These are phyloP conservation scores for Ceriops decandra DNA, from an alignment of 345 rosid species.

Conservation along the genomic window DNA sequence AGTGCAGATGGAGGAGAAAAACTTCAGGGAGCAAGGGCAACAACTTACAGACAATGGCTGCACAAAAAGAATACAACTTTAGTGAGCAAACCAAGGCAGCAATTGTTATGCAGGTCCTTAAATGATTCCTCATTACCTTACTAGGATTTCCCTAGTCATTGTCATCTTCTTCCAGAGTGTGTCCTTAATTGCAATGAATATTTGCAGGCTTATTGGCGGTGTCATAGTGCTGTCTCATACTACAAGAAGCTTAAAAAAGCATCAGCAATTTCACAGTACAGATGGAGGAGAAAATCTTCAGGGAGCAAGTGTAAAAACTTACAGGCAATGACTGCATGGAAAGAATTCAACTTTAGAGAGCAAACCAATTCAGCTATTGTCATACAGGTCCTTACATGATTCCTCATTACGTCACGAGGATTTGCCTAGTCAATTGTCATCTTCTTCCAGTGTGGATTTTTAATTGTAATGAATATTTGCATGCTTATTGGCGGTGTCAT, in stretches of 20 bases:
- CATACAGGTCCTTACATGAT: conserved; percentile 51
- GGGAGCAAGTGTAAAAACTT: conserved; percentile 4
- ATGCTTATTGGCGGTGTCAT: conserved; percentile 60
- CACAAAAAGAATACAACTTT: conserved; percentile 38
- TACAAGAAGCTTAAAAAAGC: conserved; percentile 44
- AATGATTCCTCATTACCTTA: conserved; percentile 1
- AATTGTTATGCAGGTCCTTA: conserved; percentile 52
- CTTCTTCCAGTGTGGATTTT: conserved; percentile 17
- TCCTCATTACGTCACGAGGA: background rate
- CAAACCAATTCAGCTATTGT: conserved; percentile 39
- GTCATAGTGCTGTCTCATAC: conserved; percentile 43
- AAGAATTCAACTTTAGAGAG: conserved; percentile 34
- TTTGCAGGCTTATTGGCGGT: conserved; percentile 59
- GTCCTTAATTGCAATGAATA: conserved; percentile 13
- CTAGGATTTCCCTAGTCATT: background rate
- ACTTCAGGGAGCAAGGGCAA: conserved; percentile 6
- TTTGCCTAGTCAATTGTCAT: background rate
- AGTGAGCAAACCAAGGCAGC: conserved; percentile 43
- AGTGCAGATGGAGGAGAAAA: conserved; percentile 40
- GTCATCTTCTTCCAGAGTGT: conserved; percentile 19
- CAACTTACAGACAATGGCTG: conserved; percentile 42
- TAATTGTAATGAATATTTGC: conserved; percentile 23
- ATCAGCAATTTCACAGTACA: conserved; percentile 40
- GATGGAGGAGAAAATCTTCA: conserved; percentile 35
- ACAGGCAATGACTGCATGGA: conserved; percentile 48